Evolutionary conservation across 2,329 filamentous ascomycete genomes (phyloP), one percentile per base, ranked within the genome.

Genomic region (Cadophora sp.): DNA sequence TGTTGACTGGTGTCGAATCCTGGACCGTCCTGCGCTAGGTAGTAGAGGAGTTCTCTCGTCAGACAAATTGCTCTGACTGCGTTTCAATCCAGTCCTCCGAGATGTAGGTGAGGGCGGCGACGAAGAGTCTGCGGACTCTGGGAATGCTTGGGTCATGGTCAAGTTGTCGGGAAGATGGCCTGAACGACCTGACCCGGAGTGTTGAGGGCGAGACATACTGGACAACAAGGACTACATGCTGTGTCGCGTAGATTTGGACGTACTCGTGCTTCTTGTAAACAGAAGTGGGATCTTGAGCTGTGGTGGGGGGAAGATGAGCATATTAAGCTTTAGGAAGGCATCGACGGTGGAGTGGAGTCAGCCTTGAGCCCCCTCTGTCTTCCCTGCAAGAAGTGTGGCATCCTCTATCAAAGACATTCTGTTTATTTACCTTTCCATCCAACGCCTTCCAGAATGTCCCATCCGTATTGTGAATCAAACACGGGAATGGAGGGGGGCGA

Each of bases 1-100:
- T 3, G 69, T 69, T 43, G 70, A 69, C 43, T 73, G 71, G 14
- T 75, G 29, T 64, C 73, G 75, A 63, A 76, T 74, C 60, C 74
- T 69, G 29, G 75, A 74, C n/a, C 75, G 72, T 7, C 73, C 71
- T 22, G 71, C 74, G 62, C 70, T 72, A 40, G 65, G 67, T 8
- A 72, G 65, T 14, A 72, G 67, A 31, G 70, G 68, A 51, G 66
- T 68, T 63, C 76, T 72, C 71, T 78, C 76, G 66, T 77, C 74
- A 22, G 70, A 72, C 19, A 73, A 29, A 34, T 43, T 69, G 50
- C 73, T 76, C 26, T 71, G 67, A 19, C 67, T 61, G 19, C 70
- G 68, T 14, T 62, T 59, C 53, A 75, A 55, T 34, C 64, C 51
- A 48, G 63, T 46, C 43, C 68, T 70, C 24, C 66, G 58, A 26